Conservation (phyloP, 2,329 filamentous ascomycete species). For the Taxawa tesnikishii region DNA sequence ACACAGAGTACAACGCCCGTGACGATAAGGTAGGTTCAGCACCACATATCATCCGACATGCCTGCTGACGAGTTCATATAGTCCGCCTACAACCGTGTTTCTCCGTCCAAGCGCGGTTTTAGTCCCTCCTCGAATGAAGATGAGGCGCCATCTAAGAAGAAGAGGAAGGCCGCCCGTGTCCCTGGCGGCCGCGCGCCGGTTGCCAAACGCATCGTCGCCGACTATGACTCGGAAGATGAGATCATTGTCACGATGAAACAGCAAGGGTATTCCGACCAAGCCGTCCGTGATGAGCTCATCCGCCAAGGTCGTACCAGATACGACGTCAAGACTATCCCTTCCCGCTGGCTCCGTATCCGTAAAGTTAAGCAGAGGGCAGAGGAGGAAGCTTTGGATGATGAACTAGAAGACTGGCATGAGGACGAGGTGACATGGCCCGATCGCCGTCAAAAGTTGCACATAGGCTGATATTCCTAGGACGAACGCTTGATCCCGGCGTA, state of each 20-base stretch:
- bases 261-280: slow-evolving; percentile 28
- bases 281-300: slow-evolving; percentile 29
- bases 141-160: slow-evolving; percentile 1
- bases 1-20: too few species aligned
- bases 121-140: too few species aligned
- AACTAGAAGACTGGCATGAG: slow-evolving; percentile 36
- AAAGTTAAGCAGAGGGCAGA: slow-evolving; percentile 27
- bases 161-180: slow-evolving; percentile 1
- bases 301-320: slow-evolving; percentile 31
- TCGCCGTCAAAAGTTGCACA: background rate
- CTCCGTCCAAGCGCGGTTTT: too few species aligned
- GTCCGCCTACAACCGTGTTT: too few species aligned
- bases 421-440: slow-evolving; percentile 27
- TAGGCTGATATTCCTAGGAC: slow-evolving; percentile 23
- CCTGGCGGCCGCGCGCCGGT: background rate
- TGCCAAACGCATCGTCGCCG: slow-evolving; percentile 11
- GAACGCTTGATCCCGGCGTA: slow-evolving; percentile 28
- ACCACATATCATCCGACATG: too few species aligned
- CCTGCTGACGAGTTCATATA: too few species aligned
- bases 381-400: slow-evolving; percentile 33
- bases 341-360: slow-evolving; percentile 34
- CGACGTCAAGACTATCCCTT: slow-evolving; percentile 34
- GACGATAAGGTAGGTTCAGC: too few species aligned
- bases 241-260: slow-evolving; percentile 31
- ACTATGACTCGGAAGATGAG: slow-evolving; percentile 36